Evolutionary conservation across 208 protist genomes (phyloP).

Genomic region (Acanthamoeba healyi): DNA sequence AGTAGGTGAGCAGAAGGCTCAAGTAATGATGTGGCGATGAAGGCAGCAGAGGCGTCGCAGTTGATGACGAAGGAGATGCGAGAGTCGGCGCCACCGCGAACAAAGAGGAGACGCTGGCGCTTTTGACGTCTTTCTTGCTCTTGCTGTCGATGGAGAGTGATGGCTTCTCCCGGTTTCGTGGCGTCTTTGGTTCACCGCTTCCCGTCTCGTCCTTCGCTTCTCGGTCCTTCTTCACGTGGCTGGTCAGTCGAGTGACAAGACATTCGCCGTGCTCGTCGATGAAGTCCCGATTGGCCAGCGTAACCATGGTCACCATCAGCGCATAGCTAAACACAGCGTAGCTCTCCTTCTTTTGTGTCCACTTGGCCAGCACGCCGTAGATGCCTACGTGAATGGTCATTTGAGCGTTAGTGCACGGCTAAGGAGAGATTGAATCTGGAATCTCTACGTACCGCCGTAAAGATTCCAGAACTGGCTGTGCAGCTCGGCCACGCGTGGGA

Average conservation of each 20-base stretch:
- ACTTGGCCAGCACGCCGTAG: neutral
- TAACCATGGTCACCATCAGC: slow-evolving; percentile 42
- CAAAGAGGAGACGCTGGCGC: neutral
- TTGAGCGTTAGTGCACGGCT: too few species aligned
- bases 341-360: slow-evolving; percentile 40
- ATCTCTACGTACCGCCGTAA: neutral
- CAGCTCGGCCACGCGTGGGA: neutral
- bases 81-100: neutral
- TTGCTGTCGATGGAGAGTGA: neutral
- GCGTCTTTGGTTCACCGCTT: neutral
- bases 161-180: neutral
- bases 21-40: neutral
- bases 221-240: neutral
- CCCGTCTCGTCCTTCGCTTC: neutral
- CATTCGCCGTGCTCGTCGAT: slow-evolving; percentile 6
- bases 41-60: neutral
- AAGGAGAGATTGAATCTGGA: too few species aligned
- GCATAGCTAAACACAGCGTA: slow-evolving; percentile 22
- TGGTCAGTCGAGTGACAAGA: neutral
- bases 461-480: neutral
- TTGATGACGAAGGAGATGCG: neutral
- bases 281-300: neutral
- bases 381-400: neutral
- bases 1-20: neutral
- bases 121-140: neutral